Base-by-base conservation (phyloP, 2,329 filamentous ascomycete species). In the Ascochyta rabiei region DNA sequence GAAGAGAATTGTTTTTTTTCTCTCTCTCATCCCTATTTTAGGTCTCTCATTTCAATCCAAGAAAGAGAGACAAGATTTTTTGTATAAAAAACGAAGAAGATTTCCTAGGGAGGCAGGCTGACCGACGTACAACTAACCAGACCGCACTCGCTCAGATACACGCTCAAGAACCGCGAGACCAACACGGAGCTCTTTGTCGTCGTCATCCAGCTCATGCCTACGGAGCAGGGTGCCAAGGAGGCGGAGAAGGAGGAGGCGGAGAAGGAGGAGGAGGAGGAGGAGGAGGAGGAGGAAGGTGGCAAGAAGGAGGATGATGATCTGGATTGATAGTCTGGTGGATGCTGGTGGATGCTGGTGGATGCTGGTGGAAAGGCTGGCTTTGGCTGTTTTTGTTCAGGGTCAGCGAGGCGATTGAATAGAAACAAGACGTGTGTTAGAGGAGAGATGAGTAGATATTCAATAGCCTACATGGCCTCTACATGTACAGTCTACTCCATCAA, bases 131-230 rank as follows among this genome's bases (percentile, higher is more conserved):
- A 12, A 60, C 72, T 73, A 66, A 72, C 67, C 83, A 85, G 89
- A 81, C 89, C 90, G 80, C 90, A 96, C 78, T 83, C 87, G 64
- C 84, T 96, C 78, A 93, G 93, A 83, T 97, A 98, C 77, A 91
- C 96, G 54, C 83, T 98, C 70, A 93, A 93, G 71, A 90, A 97
- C 75, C 86, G 85, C 57, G 76, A 81, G 19, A 93, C 90, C 0
- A 84, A 84, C 42, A 84, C 90, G 30, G 83, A 90, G 15, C 90
- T 96, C 65, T 85, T 96, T 26, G 90, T 93, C 40, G 81, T 98
- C 15, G 76, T 91, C 5, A 93, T 98, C 72, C 89, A 87, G 16
- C 80, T 97, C 4, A 82, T 95, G 56, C 83, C 88, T 8, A 86
- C 85, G 50, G 86, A 90, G 41, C 81, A 89, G 38, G 71, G 62